A percentile compares a stretch with the other conserved stretches of the same genome.
Evolutionary conservation across 2,329 filamentous ascomycete genomes (phyloP).

Genomic region (Tolypocladium guangdongense): DNA sequence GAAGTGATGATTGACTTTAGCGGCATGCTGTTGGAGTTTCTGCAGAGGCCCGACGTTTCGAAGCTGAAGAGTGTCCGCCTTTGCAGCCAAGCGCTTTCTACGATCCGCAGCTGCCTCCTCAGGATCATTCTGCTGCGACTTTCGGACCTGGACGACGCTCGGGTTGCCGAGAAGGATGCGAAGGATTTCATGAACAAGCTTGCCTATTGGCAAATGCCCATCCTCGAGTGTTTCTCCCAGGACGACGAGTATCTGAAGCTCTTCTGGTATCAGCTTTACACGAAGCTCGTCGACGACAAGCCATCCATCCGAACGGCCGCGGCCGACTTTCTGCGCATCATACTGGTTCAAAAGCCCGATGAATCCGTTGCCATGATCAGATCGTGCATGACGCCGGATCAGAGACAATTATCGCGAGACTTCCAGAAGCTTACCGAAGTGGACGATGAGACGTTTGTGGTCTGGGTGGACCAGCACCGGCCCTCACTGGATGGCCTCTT

Average conservation of each 20-base stretch:
- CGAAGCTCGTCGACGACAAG: slow-evolving; percentile 66
- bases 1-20: slow-evolving; percentile 76
- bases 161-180: slow-evolving; percentile 49
- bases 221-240: slow-evolving; percentile 64
- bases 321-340: slow-evolving; percentile 79
- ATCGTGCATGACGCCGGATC: slow-evolving; percentile 58
- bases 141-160: slow-evolving; percentile 65
- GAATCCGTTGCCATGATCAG: slow-evolving; percentile 67
- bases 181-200: slow-evolving; percentile 72
- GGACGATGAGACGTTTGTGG: slow-evolving; percentile 78
- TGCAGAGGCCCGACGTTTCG: slow-evolving; percentile 76
- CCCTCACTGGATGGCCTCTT: slow-evolving; percentile 73
- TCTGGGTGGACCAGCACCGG: slow-evolving; percentile 78
- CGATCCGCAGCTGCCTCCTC: slow-evolving; percentile 67
- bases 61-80: slow-evolving; percentile 79
- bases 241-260: slow-evolving; percentile 77
- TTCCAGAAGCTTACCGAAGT: slow-evolving; percentile 79
- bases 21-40: slow-evolving; percentile 74
- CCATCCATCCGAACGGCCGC: slow-evolving; percentile 61
- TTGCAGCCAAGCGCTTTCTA: slow-evolving; percentile 71
- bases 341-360: slow-evolving; percentile 84
- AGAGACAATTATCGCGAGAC: slow-evolving; percentile 59
- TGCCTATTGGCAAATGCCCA: slow-evolving; percentile 90
- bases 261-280: slow-evolving; percentile 88
- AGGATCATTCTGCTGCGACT: slow-evolving; percentile 69